These are phyloP conservation scores for Rubus parviflorus DNA, from an alignment of 306 rosid species.

Conservation along the genomic window DNA sequence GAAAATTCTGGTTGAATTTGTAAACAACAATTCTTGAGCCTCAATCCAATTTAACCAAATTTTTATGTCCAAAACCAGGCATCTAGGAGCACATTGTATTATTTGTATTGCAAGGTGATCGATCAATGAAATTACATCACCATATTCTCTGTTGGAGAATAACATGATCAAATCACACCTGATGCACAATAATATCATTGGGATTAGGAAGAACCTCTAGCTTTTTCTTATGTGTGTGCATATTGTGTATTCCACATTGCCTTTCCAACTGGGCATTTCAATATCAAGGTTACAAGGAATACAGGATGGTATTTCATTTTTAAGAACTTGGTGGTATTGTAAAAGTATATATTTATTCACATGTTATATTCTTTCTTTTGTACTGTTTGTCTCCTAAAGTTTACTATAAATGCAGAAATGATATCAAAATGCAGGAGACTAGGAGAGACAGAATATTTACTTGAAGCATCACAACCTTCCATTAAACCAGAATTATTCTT, in stretches of 20 bases:
- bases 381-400: constrained; percentile 13
- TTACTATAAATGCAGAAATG: constrained; percentile 4
- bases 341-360: constrained; percentile 11
- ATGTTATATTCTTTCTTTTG: not conserved
- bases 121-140: not conserved
- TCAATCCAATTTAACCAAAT: not conserved
- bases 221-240: constrained; percentile 13
- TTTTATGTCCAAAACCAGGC: constrained; percentile 7
- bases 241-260: not conserved
- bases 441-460: constrained; percentile 5
- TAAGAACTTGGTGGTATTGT: not conserved
- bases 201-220: not conserved
- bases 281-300: not conserved
- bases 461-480: constrained; percentile 10
- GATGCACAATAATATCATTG: not conserved
- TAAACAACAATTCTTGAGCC: not conserved
- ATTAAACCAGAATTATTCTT: constrained; percentile 17
- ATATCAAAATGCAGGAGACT: constrained; percentile 4
- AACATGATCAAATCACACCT: constrained; percentile 7
- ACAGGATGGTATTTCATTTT: not conserved
- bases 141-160: constrained; percentile 7
- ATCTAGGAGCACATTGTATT: constrained; percentile 21
- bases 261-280: constrained; percentile 21
- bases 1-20: not conserved
- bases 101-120: not conserved